phyloP scores from a whole-genome alignment of 257 asterid species.

The Echites panduratus region DNA sequence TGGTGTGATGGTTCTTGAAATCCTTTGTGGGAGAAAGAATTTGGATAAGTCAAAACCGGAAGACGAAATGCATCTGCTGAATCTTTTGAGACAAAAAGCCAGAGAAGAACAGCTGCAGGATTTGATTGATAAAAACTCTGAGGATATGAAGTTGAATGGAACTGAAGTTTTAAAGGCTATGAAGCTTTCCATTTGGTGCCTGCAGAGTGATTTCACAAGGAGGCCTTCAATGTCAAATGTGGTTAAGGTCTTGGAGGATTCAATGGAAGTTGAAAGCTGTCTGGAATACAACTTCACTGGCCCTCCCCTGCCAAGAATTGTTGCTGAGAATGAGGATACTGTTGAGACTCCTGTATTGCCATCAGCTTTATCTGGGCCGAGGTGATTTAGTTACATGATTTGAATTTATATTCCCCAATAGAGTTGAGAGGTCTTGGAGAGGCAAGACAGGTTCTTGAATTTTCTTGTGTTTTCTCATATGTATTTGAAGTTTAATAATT shows the following conservation, averaged over 20 bases:
- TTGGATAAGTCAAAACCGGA: slow-evolving; percentile 12
- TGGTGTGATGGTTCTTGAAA: slow-evolving; percentile 22
- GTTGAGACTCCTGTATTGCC: slow-evolving; percentile 2
- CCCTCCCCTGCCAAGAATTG: not conserved
- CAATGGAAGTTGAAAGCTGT: slow-evolving; percentile 2
- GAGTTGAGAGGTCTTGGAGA: no score
- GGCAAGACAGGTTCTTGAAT: not conserved
- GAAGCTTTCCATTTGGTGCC: slow-evolving; percentile 23
- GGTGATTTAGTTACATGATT: not conserved
- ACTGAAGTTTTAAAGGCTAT: slow-evolving; percentile 14
- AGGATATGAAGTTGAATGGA: slow-evolving; percentile 18
- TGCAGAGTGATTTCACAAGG: slow-evolving; percentile 7
- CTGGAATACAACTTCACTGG: slow-evolving; percentile 8
- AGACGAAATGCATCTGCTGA: slow-evolving; percentile 16
- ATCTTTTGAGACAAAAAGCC: slow-evolving; percentile 14
- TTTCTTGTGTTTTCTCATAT: not conserved
- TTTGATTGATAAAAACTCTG: slow-evolving; percentile 11
- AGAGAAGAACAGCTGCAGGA: slow-evolving; percentile 9
- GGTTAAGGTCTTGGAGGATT: slow-evolving; percentile 25
- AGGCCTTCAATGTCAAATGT: slow-evolving; percentile 32
- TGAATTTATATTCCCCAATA: no score
- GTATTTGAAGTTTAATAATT: no score
- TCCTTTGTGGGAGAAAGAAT: slow-evolving; percentile 22
- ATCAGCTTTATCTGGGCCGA: slow-evolving; percentile 18
- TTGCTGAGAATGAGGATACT: not conserved